Evolutionary conservation across 1,139 yeast genomes (phyloP), one percentile per base, ranked within the genome.

Genomic region (Blastobotrys niveus): DNA sequence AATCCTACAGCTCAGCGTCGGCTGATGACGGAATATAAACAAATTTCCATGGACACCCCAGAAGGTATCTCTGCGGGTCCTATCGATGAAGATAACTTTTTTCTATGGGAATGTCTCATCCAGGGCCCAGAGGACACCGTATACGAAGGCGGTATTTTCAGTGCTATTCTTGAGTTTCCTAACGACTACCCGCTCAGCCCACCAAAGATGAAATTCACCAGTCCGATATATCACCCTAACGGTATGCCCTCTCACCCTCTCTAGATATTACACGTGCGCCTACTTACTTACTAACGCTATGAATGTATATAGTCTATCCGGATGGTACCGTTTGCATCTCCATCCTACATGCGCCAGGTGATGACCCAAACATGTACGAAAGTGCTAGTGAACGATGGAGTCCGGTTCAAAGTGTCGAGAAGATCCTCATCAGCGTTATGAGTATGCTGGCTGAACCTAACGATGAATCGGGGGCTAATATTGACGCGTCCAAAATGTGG

Each of bases 381-480:
- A 67, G 86, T 27, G 95, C 97, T 0, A 93, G 89, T 53, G 98
- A 91, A 65, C 73, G 98, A 52, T 91, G 98, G 98, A 84, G 95
- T 6, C 98, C 98, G 0, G 91, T 91, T 36, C 98, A 91, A 63
- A 85, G 95, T 59, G 89, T 91, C 22, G 98, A 91, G 66, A 91
- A 91, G 74, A 91, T 91, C 49, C 71, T 91, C 51, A 68, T 91
- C 49, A 83, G 95, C 63, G 97, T 91, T 22, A 79, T 88, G 76
- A 84, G 95, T 57, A 89, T 91, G 96, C 73, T 91, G 53, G 95
- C 96, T 39, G 97, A 91, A 63, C 97, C 98, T 3, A 91, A 91
- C 61, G 85, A 87, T 25, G 97, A 89, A 63, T 83, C 95, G 58
- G 97, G 96, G 4, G 98, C 98, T 41, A 88, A 91, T 61, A 84